Percentiles rank a stretch among this genome's conserved stretches.
phyloP scores from a whole-genome alignment of 106 monocot species.

The Dioscorea dumetorum region DNA sequence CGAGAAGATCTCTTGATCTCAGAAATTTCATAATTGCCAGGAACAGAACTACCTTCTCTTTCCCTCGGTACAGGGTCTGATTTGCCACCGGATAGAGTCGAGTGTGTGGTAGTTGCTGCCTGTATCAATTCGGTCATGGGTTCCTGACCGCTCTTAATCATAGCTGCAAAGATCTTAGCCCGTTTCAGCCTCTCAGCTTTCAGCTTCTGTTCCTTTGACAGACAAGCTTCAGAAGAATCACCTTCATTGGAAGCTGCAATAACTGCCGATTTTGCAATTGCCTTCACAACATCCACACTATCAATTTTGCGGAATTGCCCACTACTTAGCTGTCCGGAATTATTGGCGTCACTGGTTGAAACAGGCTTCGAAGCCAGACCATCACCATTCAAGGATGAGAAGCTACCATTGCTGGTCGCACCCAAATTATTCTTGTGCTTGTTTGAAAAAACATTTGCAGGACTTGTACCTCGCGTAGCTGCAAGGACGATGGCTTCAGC shows the following conservation, averaged over 20 bases:
- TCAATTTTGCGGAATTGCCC: constrained; percentile 6
- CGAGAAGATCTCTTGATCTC: not conserved
- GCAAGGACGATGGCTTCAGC: constrained; percentile 75
- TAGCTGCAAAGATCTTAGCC: constrained; percentile 78
- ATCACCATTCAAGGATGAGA: constrained; percentile 12
- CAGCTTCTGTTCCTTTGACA: constrained; percentile 79
- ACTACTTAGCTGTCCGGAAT: constrained; percentile 5
- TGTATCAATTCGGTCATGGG: constrained; percentile 14
- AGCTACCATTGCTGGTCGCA: constrained; percentile 20
- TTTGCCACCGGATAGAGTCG: constrained; percentile 11
- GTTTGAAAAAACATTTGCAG: constrained; percentile 22
- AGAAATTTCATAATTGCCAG: constrained; percentile 23
- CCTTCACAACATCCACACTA: constrained; percentile 47
- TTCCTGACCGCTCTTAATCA: constrained; percentile 54
- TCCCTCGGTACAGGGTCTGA: constrained; percentile 22
- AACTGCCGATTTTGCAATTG: constrained; percentile 68
- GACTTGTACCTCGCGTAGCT: constrained; percentile 63
- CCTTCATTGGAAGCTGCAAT: constrained; percentile 60
- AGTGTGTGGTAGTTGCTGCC: constrained; percentile 13
- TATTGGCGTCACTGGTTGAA: constrained; percentile 15
- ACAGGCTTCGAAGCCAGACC: not conserved
- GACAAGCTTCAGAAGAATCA: constrained; percentile 56
- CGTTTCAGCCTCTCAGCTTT: constrained; percentile 88
- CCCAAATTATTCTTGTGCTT: constrained; percentile 1
- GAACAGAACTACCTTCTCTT: constrained; percentile 60